Evolutionary conservation across 108 stramenopile genomes (phyloP).

Genomic region (Fragilariopsis cylindrus): DNA sequence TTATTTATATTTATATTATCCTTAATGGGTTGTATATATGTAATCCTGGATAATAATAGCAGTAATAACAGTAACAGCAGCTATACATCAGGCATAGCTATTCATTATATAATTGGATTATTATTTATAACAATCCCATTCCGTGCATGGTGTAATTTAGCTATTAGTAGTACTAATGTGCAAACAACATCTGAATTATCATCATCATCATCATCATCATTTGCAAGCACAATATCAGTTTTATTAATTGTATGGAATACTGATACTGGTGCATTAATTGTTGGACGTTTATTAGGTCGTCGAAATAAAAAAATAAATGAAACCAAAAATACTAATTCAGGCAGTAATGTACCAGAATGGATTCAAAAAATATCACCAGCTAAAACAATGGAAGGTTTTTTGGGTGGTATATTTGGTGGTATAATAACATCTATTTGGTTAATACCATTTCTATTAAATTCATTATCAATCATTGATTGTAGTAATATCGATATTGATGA

Average conservation of each 20-base stretch:
- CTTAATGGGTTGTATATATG: background rate
- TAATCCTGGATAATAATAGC: no score
- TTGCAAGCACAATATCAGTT: constrained; percentile 50
- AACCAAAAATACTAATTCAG: no score
- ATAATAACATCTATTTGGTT: constrained; percentile 27
- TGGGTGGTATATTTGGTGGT: constrained; percentile 50
- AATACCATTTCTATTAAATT: constrained; percentile 25
- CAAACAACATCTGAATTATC: background rate
- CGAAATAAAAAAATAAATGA: background rate
- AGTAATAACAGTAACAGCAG: background rate
- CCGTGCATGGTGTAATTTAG: constrained; percentile 48
- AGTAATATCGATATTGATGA: background rate
- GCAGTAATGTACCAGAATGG: constrained; percentile 10
- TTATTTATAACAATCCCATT: constrained; percentile 65
- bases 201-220: constrained; percentile 17
- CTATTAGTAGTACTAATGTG: background rate
- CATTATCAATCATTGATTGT: constrained; percentile 2
- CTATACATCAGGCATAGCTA: constrained; percentile 29
- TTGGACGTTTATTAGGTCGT: constrained; percentile 41
- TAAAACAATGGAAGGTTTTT: constrained; percentile 50
- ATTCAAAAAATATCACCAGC: constrained; percentile 42
- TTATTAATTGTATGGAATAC: constrained; percentile 80
- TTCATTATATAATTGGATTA: constrained; percentile 57
- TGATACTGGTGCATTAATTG: constrained; percentile 78
- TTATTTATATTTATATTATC: constrained; percentile 19